These are phyloP conservation scores for Cutaneotrichosporon arboriforme DNA, from an alignment of 1,284 basidiomycete species.

Conservation along the genomic window DNA sequence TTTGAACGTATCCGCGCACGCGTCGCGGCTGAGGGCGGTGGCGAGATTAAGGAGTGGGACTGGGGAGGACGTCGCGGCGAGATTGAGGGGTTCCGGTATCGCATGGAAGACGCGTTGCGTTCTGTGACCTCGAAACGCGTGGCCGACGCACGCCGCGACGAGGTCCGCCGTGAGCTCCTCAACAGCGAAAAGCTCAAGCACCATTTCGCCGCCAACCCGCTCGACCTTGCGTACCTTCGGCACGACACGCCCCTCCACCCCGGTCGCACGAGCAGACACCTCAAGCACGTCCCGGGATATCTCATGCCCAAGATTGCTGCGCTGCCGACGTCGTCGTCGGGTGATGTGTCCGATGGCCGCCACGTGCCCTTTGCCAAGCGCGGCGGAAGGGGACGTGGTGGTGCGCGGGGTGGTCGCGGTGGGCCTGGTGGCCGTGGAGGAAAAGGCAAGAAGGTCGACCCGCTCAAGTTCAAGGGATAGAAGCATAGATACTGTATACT, in stretches of 20 bases:
- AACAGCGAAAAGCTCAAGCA: constrained; percentile 97
- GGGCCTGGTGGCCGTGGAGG: constrained; percentile 20
- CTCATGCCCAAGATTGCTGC: constrained; percentile 75
- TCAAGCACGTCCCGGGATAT: constrained; percentile 95
- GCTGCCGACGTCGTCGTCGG: constrained; percentile 32
- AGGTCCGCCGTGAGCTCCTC: constrained; percentile 87
- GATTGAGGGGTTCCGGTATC: constrained; percentile 96
- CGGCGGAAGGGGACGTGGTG: constrained; percentile 26
- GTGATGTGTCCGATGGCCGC: constrained; percentile 32
- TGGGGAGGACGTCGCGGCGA: constrained; percentile 73
- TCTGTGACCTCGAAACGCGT: constrained; percentile 81
- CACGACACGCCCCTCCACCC: constrained; percentile 94
- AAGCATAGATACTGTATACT: neutral
- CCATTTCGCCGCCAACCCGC: constrained; percentile 96
- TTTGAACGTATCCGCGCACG: constrained; percentile 72
- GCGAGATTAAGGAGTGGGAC: constrained; percentile 84
- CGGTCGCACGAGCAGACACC: constrained; percentile 77
- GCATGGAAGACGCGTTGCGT: constrained; percentile 93
- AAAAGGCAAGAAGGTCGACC: constrained; percentile 41
- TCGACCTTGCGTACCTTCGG: constrained; percentile 84
- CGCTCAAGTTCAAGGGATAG: constrained; percentile 42
- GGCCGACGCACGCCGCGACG: constrained; percentile 87
- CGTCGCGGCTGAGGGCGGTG: constrained; percentile 62
- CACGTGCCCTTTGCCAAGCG: constrained; percentile 38
- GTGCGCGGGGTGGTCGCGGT: constrained; percentile 25